A percentile compares a stretch with the other conserved stretches of the same genome.
Conservation (phyloP, 139 green algal species). For the Chlorella vulgaris region DNA sequence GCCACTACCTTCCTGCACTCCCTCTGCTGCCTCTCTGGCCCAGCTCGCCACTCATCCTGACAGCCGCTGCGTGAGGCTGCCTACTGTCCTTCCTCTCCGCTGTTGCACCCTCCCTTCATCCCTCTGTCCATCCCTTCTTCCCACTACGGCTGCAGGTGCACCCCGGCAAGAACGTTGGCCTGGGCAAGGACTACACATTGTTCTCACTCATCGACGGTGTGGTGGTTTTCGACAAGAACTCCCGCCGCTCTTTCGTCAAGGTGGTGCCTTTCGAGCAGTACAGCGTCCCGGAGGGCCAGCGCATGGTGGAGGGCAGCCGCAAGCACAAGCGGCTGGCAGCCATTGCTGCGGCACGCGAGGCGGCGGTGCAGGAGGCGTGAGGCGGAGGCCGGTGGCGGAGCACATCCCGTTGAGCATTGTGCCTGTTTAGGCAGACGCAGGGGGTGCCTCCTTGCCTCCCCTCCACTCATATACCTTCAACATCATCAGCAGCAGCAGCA, state of each 20-base stretch:
- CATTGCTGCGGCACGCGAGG: conserved; percentile 11
- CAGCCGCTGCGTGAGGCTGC: too few species aligned
- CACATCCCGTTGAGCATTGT: too few species aligned
- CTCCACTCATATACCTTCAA: too few species aligned
- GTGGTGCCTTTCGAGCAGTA: conserved; percentile 58
- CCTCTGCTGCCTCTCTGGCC: too few species aligned
- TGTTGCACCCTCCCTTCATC: too few species aligned
- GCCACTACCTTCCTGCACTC: too few species aligned
- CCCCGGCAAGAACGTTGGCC: conserved; percentile 83
- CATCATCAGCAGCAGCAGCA: too few species aligned
- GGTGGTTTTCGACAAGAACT: conserved; percentile 85
- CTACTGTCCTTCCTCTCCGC: too few species aligned
- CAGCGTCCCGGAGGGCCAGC: conserved; percentile 55
- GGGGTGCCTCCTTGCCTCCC: too few species aligned
- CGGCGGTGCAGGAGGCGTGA: conserved; percentile 8
- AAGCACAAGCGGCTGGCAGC: conserved; percentile 31
- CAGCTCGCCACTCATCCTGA: too few species aligned
- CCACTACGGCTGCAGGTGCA: conserved; percentile 66
- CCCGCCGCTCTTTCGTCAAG: conserved; percentile 32
- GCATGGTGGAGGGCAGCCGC: conserved; percentile 51
- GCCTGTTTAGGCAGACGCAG: too few species aligned
- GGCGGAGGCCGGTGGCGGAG: background rate
- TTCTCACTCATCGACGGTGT: conserved; percentile 88
- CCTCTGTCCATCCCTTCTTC: background rate
- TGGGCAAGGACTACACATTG: conserved; percentile 95